Percentiles rank a stretch among this genome's conserved stretches.
Conservation (phyloP, 192 early-diverging fungal species). For the Entomortierella lignicola region DNA sequence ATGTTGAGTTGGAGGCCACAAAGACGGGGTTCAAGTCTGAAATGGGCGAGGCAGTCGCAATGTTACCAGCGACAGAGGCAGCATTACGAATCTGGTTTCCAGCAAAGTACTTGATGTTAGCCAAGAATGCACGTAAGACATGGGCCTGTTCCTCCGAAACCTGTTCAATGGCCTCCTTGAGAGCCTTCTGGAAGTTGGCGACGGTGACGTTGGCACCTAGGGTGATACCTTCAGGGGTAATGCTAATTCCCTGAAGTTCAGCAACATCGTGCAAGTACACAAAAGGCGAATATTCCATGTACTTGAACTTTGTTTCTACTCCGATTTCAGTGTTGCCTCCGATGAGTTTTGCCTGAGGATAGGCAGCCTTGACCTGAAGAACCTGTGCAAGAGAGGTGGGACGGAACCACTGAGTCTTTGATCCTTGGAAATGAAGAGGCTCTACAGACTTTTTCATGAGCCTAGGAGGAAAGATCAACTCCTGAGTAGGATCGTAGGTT, state of each 20-base stretch:
- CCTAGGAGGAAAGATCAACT: constrained; percentile 75
- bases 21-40: constrained; percentile 91
- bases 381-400: constrained; percentile 65
- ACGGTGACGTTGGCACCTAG: constrained; percentile 79
- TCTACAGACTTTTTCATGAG: constrained; percentile 66
- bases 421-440: constrained; percentile 63
- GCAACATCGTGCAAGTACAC: constrained; percentile 75
- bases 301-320: constrained; percentile 84
- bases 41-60: constrained; percentile 89
- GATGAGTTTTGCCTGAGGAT: constrained; percentile 80
- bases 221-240: constrained; percentile 54
- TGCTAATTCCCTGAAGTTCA: constrained; percentile 69
- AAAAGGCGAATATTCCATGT: constrained; percentile 68
- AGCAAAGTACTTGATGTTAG: constrained; percentile 84
- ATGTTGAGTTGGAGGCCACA: constrained; percentile 69
- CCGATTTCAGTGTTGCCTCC: constrained; percentile 88
- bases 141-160: constrained; percentile 59
- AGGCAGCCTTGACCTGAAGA: constrained; percentile 60
- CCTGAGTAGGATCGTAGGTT: constrained; percentile 70
- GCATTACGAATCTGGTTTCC: constrained; percentile 90
- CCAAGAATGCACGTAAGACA: constrained; percentile 73
- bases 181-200: constrained; percentile 66
- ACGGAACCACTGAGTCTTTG: constrained; percentile 69
- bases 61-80: constrained; percentile 87
- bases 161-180: constrained; percentile 55